phyloP scores from a whole-genome alignment of 2,329 filamentous ascomycete genomes.

The Talaromyces sp. region DNA sequence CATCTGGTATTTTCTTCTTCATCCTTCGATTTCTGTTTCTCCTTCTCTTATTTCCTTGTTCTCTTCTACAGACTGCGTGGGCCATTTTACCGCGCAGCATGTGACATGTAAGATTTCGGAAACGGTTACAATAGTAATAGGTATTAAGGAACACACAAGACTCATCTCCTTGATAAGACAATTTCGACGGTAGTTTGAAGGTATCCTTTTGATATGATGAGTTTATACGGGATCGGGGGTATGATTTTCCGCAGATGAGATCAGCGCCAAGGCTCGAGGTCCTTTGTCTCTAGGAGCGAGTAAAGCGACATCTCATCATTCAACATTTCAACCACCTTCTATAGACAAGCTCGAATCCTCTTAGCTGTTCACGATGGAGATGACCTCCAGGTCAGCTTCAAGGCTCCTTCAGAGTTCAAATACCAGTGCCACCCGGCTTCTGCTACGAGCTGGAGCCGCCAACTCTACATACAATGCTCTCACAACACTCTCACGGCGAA shows the following conservation, averaged over 20 bases:
- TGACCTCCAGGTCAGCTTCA: constrained; percentile 33
- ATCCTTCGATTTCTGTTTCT: constrained; percentile 8
- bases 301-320: background rate
- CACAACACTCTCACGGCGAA: constrained; percentile 21
- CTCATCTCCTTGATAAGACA: constrained; percentile 6
- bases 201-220: background rate
- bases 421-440: constrained; percentile 22
- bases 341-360: background rate
- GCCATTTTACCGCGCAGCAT: constrained; percentile 7
- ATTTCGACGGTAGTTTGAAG: background rate
- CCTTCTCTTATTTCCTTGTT: constrained; percentile 15
- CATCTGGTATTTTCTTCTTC: constrained; percentile 12
- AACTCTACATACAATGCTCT: constrained; percentile 22
- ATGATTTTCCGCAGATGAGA: constrained; percentile 5
- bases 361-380: constrained; percentile 33
- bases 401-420: constrained; percentile 31
- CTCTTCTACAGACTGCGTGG: constrained; percentile 7
- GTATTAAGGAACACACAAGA: constrained; percentile 11
- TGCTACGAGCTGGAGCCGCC: constrained; percentile 24
- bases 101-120: constrained; percentile 21
- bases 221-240: background rate
- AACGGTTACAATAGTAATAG: constrained; percentile 18
- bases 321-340: background rate
- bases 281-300: constrained; percentile 2
- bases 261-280: constrained; percentile 8